phyloP scores from a whole-genome alignment of 2,329 filamentous ascomycete species.

The Thermomyces lanuginosus region DNA sequence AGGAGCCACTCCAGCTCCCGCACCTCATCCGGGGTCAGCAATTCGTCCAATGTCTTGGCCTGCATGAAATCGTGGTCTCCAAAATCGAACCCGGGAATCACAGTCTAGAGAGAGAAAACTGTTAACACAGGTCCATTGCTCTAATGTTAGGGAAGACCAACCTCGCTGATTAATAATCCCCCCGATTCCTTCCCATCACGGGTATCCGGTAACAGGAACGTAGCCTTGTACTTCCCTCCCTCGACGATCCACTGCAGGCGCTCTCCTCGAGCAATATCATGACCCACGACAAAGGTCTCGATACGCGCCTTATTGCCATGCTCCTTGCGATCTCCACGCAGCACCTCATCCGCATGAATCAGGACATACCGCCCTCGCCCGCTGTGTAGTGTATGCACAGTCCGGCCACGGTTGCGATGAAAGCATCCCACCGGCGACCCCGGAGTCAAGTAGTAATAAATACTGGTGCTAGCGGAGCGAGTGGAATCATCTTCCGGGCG shows the following conservation, averaged over 20 bases:
- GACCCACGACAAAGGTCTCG: conserved; percentile 50
- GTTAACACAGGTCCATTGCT: conserved; percentile 2
- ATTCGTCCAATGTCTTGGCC: conserved; percentile 31
- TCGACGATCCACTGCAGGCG: conserved; percentile 52
- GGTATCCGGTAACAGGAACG: conserved; percentile 38
- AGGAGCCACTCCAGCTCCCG: conserved; percentile 29
- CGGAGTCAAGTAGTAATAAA: conserved; percentile 49
- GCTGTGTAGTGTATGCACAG: conserved; percentile 48
- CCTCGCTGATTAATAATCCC: conserved; percentile 48
- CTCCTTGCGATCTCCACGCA: conserved; percentile 3
- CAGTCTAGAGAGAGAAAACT: conserved; percentile 27
- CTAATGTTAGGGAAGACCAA: conserved; percentile 9
- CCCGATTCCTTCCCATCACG: conserved; percentile 23
- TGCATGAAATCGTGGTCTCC: conserved; percentile 51
- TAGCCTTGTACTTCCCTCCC: conserved; percentile 50
- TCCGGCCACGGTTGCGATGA: conserved; percentile 46
- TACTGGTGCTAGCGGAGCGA: conserved; percentile 43
- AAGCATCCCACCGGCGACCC: conserved; percentile 40
- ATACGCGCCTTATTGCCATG: conserved; percentile 30
- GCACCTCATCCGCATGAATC: conserved; percentile 39
- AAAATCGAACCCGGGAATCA: conserved; percentile 52
- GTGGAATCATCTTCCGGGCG: conserved; percentile 14
- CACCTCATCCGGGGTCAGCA: conserved; percentile 37
- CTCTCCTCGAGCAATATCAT: conserved; percentile 42
- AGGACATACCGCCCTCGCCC: conserved; percentile 49